Conservation (phyloP, 306 rosid species). For the Quercus berberidifolia region DNA sequence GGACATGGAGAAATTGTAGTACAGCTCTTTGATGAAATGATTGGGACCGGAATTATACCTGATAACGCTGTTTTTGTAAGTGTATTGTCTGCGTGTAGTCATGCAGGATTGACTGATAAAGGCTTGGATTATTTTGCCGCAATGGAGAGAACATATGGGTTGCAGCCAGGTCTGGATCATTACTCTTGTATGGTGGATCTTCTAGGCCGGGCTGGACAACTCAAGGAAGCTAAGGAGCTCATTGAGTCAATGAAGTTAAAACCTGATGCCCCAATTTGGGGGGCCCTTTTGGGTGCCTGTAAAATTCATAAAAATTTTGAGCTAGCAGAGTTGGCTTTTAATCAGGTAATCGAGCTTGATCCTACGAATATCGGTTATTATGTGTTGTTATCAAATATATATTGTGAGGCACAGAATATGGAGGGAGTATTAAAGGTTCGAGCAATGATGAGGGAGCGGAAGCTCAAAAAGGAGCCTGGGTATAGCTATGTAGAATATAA, state of each 20-base stretch:
- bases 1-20: conserved; percentile 70
- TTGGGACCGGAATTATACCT: conserved; percentile 54
- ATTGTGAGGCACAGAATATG: conserved; percentile 51
- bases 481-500: conserved; percentile 67
- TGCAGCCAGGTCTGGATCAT: conserved; percentile 74
- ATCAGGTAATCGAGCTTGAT: conserved; percentile 57
- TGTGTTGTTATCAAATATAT: conserved; percentile 73
- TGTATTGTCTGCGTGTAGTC: conserved; percentile 83
- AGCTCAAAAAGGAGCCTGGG: conserved; percentile 77
- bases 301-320: conserved; percentile 67
- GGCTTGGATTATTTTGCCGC: conserved; percentile 62
- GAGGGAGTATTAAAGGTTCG: conserved; percentile 69
- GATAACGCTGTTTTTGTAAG: conserved; percentile 71
- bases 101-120: conserved; percentile 69
- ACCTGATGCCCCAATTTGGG: conserved; percentile 93
- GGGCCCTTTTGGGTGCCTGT: conserved; percentile 91
- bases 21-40: conserved; percentile 69
- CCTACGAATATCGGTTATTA: conserved; percentile 78
- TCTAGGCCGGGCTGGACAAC: conserved; percentile 76
- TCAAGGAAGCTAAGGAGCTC: conserved; percentile 59
- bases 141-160: conserved; percentile 49
- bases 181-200: conserved; percentile 88
- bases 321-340: conserved; percentile 76
- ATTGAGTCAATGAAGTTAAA: conserved; percentile 58
- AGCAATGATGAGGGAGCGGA: conserved; percentile 69